Percentiles rank a stretch among this genome's conserved stretches.
Evolutionary conservation across 345 rosid species (phyloP).

Genomic region (Rhizophora apiculata): DNA sequence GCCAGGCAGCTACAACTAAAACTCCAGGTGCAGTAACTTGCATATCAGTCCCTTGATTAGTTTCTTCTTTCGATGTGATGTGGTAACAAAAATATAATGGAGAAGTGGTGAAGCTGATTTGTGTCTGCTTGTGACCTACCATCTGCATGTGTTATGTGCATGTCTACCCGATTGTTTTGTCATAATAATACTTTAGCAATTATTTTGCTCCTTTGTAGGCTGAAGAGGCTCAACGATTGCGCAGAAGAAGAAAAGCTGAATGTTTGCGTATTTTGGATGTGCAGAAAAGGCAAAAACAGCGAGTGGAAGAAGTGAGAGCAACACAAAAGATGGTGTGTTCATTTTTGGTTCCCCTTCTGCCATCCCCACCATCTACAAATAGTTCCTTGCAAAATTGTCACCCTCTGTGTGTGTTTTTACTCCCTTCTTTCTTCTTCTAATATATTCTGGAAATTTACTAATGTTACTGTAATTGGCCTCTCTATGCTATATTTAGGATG

Average conservation of each 20-base stretch:
- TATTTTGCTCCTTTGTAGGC: conserved; percentile 41
- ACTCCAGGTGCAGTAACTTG: conserved; percentile 49
- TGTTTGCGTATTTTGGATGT: conserved; percentile 57
- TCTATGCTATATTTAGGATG: conserved; percentile 45
- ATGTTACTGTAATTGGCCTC: neutral
- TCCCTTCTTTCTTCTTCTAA: neutral
- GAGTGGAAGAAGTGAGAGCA: conserved; percentile 82
- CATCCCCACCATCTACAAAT: too few relatives aligned
- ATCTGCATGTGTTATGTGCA: too few relatives aligned
- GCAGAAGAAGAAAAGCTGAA: conserved; percentile 65
- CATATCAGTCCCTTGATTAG: neutral
- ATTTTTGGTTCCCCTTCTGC: too few relatives aligned
- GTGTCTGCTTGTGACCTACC: conserved; percentile 16
- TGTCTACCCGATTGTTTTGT: too few relatives aligned
- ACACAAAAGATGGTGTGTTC: conserved; percentile 70
- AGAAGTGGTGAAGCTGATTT: conserved; percentile 10
- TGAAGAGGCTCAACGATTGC: conserved; percentile 70
- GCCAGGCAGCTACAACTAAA: conserved; percentile 65
- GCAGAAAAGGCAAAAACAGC: conserved; percentile 84
- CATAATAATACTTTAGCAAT: neutral
- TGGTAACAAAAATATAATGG: neutral
- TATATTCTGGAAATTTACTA: neutral
- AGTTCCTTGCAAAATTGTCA: too few relatives aligned
- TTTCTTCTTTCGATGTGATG: neutral
- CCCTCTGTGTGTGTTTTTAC: too few relatives aligned